Evolutionary conservation across 2,329 filamentous ascomycete species (phyloP), one percentile per base, ranked within the genome.

Genomic region (Biscogniauxia sp.): DNA sequence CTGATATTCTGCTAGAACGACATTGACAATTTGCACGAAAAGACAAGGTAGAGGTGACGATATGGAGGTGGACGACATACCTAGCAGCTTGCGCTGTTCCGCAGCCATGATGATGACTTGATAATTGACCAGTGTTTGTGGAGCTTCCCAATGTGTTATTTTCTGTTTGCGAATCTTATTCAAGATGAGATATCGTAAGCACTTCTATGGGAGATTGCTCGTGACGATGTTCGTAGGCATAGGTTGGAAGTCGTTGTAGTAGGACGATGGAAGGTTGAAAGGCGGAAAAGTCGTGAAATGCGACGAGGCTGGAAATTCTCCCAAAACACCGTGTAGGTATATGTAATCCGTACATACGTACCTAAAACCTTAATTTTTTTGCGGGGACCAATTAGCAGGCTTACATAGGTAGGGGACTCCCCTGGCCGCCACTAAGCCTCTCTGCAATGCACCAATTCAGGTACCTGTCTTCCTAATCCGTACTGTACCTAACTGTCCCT

Each of bases 51-150:
- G 32, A n/a, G 37, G 37, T 45, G 15, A 45, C 37, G 26, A 32
- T 32, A 7, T 51, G 26, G 53, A 59, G 55, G 53, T 54, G 51
- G 45, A 53, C 20, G 50, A 71, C 80, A 54, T 79, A 88, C 86
- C 86, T 59, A 99, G 91, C 84, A 98, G 89, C 86, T 96, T 96
- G 75, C 95, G 88, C 80, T 97, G 94, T 87, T 99, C 95, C 67
- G 94, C 93, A 59, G 94, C 94, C 94, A 98, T 97, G 17, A 11
- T 66, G 20, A 51, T 23, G 23, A 23, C 23, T 5, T 23, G 23
- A 41, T 53, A 17, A 17, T 11, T 53, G 5, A 3, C 37, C 15
- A 45, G 37, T n/a, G n/a, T n/a, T n/a, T n/a, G n/a, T n/a, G n/a
- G n/a, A n/a, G n/a, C n/a, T 11, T 60, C 5, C 53, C 23, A 2